Percentiles rank a stretch among this genome's conserved stretches.
Evolutionary conservation across 208 protist genomes (phyloP).

Genomic region (Crithidia acanthocephali): DNA sequence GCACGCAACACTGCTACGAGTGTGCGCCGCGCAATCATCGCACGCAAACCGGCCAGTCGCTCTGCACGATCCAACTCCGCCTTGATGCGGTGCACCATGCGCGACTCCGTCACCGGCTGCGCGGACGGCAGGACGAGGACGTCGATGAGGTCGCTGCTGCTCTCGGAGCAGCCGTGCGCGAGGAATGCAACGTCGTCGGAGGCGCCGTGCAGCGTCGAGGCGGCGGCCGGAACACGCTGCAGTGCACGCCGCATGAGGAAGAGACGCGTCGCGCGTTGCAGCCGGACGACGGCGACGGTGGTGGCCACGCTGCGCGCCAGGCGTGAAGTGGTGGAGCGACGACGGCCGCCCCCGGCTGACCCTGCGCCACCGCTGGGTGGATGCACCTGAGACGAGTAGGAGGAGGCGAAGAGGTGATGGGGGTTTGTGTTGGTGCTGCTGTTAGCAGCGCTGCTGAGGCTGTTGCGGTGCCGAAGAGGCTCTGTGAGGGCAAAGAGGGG

Average conservation of each 20-base stretch:
- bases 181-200: not conserved
- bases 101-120: slow-evolving; percentile 13
- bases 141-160: not conserved
- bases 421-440: not conserved
- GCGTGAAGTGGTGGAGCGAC: not conserved
- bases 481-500: not conserved
- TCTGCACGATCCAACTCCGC: slow-evolving; percentile 23
- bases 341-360: not conserved
- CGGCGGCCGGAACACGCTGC: slow-evolving; percentile 3
- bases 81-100: slow-evolving; percentile 24
- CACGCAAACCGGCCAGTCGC: slow-evolving; percentile 2
- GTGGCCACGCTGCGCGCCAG: slow-evolving; percentile 21
- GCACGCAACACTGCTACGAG: slow-evolving; percentile 17
- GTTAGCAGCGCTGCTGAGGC: not conserved
- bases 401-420: not conserved
- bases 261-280: slow-evolving; percentile 51
- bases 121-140: not conserved
- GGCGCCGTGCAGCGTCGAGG: not conserved
- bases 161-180: not conserved
- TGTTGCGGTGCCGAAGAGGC: not conserved
- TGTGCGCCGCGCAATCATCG: slow-evolving; percentile 10
- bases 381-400: slow-evolving; percentile 8
- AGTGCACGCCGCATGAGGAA: slow-evolving; percentile 30
- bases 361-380: not conserved
- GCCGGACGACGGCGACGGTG: slow-evolving; percentile 41